Evolutionary conservation across 2,329 filamentous ascomycete species (phyloP), one percentile per base, ranked within the genome.

Genomic region (Celoporthe dispersa): DNA sequence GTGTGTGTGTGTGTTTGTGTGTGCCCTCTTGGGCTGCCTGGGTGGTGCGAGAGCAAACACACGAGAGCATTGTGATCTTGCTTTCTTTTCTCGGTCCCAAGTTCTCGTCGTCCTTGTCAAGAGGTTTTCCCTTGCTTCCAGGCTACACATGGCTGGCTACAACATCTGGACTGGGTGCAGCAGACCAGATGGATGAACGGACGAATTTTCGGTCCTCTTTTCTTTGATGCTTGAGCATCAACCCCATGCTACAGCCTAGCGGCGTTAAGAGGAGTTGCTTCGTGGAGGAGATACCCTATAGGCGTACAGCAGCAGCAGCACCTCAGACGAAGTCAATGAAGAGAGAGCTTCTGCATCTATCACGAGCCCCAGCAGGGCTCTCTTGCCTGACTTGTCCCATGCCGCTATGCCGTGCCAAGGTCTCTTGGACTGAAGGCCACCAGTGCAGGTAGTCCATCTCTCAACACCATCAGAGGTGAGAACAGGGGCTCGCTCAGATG

Each of bases 281-380:
- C 25, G 35, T 28, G 64, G 51, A 59, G 53, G 62, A 64, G 28
- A 64, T 64, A 64, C 62, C 62, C 61, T 5, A 64, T 63, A 22
- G 35, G 39, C 25, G 35, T 44, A 25, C 4, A n/a, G 53, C 53
- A 57, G 25, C 14, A 25, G 25, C 53, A 57, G 5, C 25, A 57
- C 53, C 53, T 57, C 33, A 33, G 28, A 57, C 53, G 28, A 57
- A 57, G 53, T 57, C 25, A 57, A 57, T 31, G 12, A 25, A 57
- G 53, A 28, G 14, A 31, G 3, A 22, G 28, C 14, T 57, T 31
- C 12, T 39, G 37, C 37, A 12, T 39, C 37, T 39, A 11, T 39
- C 7, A 5, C 9, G 37, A 11, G 37, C 37, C 37, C 12, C 37
- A 12, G 37, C 37, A 39, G 35, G 35, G 3, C 35, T 35, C 35